A percentile compares a stretch with the other conserved stretches of the same genome.
Conservation (phyloP, 2,329 filamentous ascomycete genomes). For the Ilyonectria destructans region DNA sequence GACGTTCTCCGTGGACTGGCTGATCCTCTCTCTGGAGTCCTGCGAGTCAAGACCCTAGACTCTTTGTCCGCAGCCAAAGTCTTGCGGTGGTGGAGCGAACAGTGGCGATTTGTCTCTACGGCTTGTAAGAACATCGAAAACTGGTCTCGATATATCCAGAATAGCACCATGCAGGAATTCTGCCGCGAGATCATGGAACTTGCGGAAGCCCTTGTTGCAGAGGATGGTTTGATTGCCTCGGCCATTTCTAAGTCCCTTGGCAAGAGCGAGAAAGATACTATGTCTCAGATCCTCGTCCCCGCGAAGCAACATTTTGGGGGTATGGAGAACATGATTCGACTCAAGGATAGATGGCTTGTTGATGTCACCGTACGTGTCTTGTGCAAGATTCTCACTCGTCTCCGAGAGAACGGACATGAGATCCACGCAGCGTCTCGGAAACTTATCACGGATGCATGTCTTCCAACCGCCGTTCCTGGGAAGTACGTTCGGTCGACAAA, state of each 20-base stretch:
- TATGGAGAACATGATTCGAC: slow-evolving; percentile 89
- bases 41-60: slow-evolving; percentile 71
- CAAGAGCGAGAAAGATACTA: slow-evolving; percentile 57
- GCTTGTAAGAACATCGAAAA: slow-evolving; percentile 87
- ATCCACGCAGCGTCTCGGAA: slow-evolving; percentile 74
- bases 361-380: slow-evolving; percentile 87
- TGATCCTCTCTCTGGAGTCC: slow-evolving; percentile 70
- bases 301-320: slow-evolving; percentile 70
- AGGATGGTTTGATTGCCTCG: slow-evolving; percentile 87
- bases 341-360: slow-evolving; percentile 90
- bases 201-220: slow-evolving; percentile 86
- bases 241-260: slow-evolving; percentile 66
- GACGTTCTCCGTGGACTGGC: slow-evolving; percentile 72
- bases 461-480: slow-evolving; percentile 69
- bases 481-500: slow-evolving; percentile 81
- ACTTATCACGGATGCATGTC: slow-evolving; percentile 78
- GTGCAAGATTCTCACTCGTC: slow-evolving; percentile 84
- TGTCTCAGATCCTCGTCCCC: slow-evolving; percentile 59
- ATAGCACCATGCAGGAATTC: slow-evolving; percentile 88
- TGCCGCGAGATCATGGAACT: slow-evolving; percentile 97
- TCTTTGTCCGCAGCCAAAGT: slow-evolving; percentile 76
- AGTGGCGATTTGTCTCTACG: slow-evolving; percentile 86
- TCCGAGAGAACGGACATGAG: slow-evolving; percentile 84
- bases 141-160: slow-evolving; percentile 86
- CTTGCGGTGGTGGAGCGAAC: slow-evolving; percentile 84